Evolutionary conservation across 179 eudicot genomes (phyloP).

Genomic region (Patellifolia procumbens): DNA sequence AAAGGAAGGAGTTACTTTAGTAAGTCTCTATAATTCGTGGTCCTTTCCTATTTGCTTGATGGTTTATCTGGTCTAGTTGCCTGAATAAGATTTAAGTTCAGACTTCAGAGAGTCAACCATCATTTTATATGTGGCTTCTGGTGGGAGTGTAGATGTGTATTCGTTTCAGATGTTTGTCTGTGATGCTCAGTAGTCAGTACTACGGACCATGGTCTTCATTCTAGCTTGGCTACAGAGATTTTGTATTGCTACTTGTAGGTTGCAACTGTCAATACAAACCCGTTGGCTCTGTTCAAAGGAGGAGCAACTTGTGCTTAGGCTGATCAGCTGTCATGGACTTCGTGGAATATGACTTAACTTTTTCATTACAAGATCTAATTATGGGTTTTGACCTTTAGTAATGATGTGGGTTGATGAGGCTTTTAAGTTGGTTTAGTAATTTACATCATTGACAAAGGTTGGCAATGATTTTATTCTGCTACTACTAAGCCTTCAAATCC

Average conservation of each 20-base stretch:
- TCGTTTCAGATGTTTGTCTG: background rate
- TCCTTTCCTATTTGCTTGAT: background rate
- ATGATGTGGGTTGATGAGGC: background rate
- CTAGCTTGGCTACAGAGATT: background rate
- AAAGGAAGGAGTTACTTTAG: slow-evolving; percentile 96
- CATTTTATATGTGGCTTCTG: slow-evolving; percentile 7
- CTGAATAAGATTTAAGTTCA: background rate
- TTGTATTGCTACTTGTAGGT: background rate
- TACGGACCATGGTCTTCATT: background rate
- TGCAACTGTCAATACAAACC: slow-evolving; percentile 5
- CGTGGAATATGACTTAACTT: background rate
- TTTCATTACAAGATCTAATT: background rate
- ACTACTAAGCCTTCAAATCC: no score
- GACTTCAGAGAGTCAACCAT: background rate
- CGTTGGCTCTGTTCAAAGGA: background rate
- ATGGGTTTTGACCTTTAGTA: background rate
- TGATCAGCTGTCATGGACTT: slow-evolving; percentile 8
- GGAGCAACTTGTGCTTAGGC: background rate
- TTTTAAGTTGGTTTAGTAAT: background rate
- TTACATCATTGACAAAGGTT: background rate
- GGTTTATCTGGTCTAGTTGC: slow-evolving; percentile 1
- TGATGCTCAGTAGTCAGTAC: slow-evolving; percentile 18
- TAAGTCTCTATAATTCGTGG: slow-evolving; percentile 37
- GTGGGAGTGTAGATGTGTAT: background rate
- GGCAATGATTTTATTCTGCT: background rate